phyloP scores from a whole-genome alignment of 2,329 filamentous ascomycete genomes.

The Neurospora sp. region DNA sequence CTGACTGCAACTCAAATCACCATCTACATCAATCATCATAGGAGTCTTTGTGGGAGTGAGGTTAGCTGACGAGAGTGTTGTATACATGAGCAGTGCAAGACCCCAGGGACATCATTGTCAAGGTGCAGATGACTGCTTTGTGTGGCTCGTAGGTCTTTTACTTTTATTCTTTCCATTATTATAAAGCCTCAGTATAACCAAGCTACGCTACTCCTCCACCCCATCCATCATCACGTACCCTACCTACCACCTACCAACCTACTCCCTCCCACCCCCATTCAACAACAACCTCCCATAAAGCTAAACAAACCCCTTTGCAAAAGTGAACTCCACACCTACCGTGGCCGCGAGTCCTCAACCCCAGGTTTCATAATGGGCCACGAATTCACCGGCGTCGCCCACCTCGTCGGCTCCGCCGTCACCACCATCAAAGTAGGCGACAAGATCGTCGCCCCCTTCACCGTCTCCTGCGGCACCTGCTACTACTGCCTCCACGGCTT shows the following conservation, averaged over 20 bases:
- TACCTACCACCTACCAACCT: neutral
- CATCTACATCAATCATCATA: neutral
- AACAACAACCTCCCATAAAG: neutral
- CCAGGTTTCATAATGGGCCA: conserved; percentile 66
- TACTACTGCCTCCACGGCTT: conserved; percentile 75
- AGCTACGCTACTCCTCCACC: neutral
- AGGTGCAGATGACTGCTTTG: conserved; percentile 71
- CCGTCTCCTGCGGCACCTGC: conserved; percentile 63
- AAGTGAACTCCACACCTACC: conserved; percentile 78
- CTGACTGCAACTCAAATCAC: neutral
- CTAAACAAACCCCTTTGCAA: neutral
- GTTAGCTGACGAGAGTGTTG: neutral
- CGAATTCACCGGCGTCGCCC: conserved; percentile 73
- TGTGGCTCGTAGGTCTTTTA: conserved; percentile 64
- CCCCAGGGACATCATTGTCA: conserved; percentile 68
- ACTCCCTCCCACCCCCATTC: neutral
- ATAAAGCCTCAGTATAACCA: neutral
- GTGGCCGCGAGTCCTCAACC: conserved; percentile 63
- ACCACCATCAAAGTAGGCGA: conserved; percentile 63
- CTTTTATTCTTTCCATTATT: neutral
- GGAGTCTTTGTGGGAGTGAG: conserved; percentile 21
- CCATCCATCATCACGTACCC: neutral
- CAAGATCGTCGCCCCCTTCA: conserved; percentile 75
- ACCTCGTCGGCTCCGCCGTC: conserved; percentile 57
- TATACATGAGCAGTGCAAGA: conserved; percentile 42